Evolutionary conservation across 2,329 filamentous ascomycete species (phyloP), one percentile per base, ranked within the genome.

Genomic region (Aspergillus sp.): DNA sequence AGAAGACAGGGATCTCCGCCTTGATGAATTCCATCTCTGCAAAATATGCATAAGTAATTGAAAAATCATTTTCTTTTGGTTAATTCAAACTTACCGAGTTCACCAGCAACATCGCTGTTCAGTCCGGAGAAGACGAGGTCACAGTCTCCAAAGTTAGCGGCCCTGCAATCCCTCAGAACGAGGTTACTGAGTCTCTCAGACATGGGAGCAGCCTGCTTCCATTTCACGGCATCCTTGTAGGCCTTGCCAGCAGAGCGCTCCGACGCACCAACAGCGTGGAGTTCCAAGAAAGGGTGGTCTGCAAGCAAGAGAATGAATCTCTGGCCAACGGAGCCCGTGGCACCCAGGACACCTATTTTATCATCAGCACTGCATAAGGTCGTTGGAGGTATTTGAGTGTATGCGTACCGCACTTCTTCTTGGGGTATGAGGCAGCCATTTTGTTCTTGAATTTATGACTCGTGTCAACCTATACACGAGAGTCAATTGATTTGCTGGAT

Each of bases 91-190:
- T 44, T 74, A 94, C 89, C 90, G 63, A 95, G 86, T 27, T 95
- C 87, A 41, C 90, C 90, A 33, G 93, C 93, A 44, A 96, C 86
- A 71, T 95, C 89, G 51, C 88, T 85, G 72, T 97, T 91, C 49
- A 97, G 75, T 4, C 93, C 93, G 49, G 86, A 91, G 69, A 97
- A 97, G 48, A 97, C 82, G 52, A 98, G 75, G 57, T 97, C 91
- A 69, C 93, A 96, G 65, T 95, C 90, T 48, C 76, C 70, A 66
- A 96, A 97, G 58, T 91, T 81, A 55, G 82, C 80, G 1, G 93
- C 81, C 60, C 74, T 85, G 74, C 93, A 97, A 63, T 88, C 84
- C 63, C 88, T 85, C 44, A 97, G 87, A 5, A 95, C 78, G 57
- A 97, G 76, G 52, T 90, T 84, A 53, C 82, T 88, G 46, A 95